Evolutionary conservation across 345 rosid species (phyloP).

Genomic region (Euphorbia lathyris): DNA sequence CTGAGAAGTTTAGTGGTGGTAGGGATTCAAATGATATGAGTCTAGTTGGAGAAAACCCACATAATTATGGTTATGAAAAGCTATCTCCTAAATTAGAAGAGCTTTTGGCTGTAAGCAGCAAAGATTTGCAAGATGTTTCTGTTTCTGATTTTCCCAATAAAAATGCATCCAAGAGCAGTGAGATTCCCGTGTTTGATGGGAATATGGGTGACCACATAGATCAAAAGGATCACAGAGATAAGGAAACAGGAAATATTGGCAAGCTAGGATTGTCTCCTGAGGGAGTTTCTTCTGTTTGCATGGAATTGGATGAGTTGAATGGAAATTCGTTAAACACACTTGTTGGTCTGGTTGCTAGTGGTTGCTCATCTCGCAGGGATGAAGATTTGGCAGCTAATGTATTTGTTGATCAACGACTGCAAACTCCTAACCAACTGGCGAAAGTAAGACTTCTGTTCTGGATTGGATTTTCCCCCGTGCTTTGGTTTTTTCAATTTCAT

Average conservation of each 20-base stretch:
- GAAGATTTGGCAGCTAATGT: constrained; percentile 16
- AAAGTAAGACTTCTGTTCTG: constrained; percentile 15
- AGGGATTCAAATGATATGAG: constrained; percentile 86
- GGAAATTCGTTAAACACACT: constrained; percentile 18
- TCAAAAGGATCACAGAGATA: constrained; percentile 17
- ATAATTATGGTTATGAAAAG: constrained; percentile 58
- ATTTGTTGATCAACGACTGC: constrained; percentile 11
- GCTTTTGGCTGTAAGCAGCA: constrained; percentile 52
- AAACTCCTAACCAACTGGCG: constrained; percentile 25
- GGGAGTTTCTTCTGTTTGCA: constrained; percentile 21
- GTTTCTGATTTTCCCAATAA: constrained; percentile 20
- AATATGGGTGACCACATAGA: constrained; percentile 16
- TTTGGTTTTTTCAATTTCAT: constrained; percentile 13
- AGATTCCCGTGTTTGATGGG: constrained; percentile 22
- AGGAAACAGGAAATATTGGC: constrained; percentile 21
- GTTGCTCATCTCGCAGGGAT: constrained; percentile 10
- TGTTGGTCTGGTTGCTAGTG: constrained; percentile 17
- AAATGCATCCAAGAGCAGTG: constrained; percentile 18
- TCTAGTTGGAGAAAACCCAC: constrained; percentile 60
- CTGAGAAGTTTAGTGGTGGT: constrained; percentile 52
- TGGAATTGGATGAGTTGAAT: constrained; percentile 28
- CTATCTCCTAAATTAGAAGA: constrained; percentile 75
- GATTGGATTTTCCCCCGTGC: constrained; percentile 9
- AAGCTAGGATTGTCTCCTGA: constrained; percentile 26
- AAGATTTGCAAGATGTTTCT: constrained; percentile 28